A percentile compares a stretch with the other conserved stretches of the same genome.
Evolutionary conservation across 106 monocot genomes (phyloP).

Genomic region (Allium sativum): DNA sequence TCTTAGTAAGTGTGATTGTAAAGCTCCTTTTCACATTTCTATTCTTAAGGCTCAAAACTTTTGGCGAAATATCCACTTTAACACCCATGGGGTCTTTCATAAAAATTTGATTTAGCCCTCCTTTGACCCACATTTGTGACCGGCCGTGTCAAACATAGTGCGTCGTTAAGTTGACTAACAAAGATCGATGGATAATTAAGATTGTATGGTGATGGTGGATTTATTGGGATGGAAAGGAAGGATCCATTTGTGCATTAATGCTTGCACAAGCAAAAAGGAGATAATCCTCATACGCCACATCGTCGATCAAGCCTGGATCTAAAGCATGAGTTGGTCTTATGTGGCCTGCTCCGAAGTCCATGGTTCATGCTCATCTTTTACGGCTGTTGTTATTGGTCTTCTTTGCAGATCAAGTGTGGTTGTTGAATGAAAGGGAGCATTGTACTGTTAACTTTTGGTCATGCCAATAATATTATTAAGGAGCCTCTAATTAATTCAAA

Average conservation of each 20-base stretch:
- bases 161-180: conserved; percentile 24
- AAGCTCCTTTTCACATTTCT: conserved; percentile 49
- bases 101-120: conserved; percentile 17
- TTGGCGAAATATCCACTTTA: conserved; percentile 32
- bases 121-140: conserved; percentile 61
- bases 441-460: not conserved
- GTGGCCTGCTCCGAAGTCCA: conserved; percentile 67
- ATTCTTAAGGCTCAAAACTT: conserved; percentile 20
- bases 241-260: conserved; percentile 34
- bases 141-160: conserved; percentile 28
- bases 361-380: conserved; percentile 33
- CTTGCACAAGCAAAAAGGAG: conserved; percentile 61
- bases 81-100: conserved; percentile 37
- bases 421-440: conserved; percentile 21
- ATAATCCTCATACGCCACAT: conserved; percentile 56
- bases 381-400: conserved; percentile 24
- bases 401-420: conserved; percentile 19
- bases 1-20: conserved; percentile 14
- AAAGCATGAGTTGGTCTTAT: conserved; percentile 38
- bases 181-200: conserved; percentile 77
- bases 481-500: too few relatives aligned
- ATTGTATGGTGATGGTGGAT: conserved; percentile 20
- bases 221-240: conserved; percentile 31
- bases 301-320: conserved; percentile 62
- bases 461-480: too few relatives aligned